Base-by-base conservation (phyloP, 2,329 filamentous ascomycete genomes). In the Cladosporium sp. region DNA sequence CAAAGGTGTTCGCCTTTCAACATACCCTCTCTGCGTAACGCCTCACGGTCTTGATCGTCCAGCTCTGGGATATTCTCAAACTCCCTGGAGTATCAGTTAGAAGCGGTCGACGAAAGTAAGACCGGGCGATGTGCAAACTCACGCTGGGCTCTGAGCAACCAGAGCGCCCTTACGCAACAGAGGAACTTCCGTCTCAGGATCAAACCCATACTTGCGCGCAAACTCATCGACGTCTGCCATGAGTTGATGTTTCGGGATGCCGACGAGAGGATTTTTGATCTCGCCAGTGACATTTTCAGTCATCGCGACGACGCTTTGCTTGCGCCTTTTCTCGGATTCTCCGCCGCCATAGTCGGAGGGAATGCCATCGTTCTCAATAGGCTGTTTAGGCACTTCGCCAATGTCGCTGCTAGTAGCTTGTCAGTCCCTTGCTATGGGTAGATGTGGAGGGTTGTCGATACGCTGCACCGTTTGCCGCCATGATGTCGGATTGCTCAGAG, bases 111-210 rank as follows among this genome's bases (percentile, higher is more conserved):
- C n/a, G n/a, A n/a, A n/a, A n/a, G n/a, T n/a, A n/a, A n/a, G n/a
- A n/a, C n/a, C n/a, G n/a, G 22, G 9, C 22, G 22, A 27, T 27
- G 4, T 4, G 9, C 4, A 27, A 4, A 27, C 22, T 27, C 22
- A 27, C 8, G 71, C 69, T 0, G 85, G 85, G 58, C 83, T 80
- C 64, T 87, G 84, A 2, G 86, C 86, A 16, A 89, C 77, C 12
- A 91, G 72, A 6, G 86, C 86, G 27, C 85, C 87, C 59, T 84
- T 84, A 45, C 78, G 74, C 45, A 90, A 74, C 13, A 85, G 62
- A 3, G 72, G 68, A 3, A 80, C 68, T 56, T 50, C 48, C 7
- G 36, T 49, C 55, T 50, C 48, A 7, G 16, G 4, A 2, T 70
- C 66, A 20, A 90, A 72, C 19, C 75, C 75, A 57, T 84, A 78